A percentile compares a stretch with the other conserved stretches of the same genome.
Conservation (phyloP, 805 yeast species). For the Priceomyces carsonii region DNA sequence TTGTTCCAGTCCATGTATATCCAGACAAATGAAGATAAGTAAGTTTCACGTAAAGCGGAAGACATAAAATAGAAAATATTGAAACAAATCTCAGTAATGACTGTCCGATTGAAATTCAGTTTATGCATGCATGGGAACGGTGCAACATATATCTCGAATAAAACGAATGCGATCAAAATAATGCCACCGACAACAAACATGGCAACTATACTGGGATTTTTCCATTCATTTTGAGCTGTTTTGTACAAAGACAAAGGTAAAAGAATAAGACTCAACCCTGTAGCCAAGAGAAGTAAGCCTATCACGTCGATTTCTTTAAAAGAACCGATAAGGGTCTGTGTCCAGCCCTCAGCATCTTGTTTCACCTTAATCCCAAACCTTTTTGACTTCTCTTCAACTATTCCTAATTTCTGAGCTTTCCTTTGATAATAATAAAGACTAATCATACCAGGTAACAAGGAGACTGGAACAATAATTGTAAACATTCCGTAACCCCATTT, state of each 20-base stretch:
- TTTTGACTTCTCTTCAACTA: slow-evolving; percentile 1
- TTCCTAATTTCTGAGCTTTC: slow-evolving; percentile 23
- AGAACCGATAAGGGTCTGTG: slow-evolving; percentile 10
- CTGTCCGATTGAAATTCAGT: slow-evolving; percentile 35
- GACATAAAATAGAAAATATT: slow-evolving; percentile 32
- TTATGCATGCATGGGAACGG: slow-evolving; percentile 40
- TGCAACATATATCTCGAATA: slow-evolving; percentile 36
- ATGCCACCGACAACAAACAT: slow-evolving; percentile 43
- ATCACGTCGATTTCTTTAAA: slow-evolving; percentile 38
- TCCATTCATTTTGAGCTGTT: slow-evolving; percentile 32
- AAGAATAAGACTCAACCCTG: slow-evolving; percentile 38
- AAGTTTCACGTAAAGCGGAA: slow-evolving; percentile 25
- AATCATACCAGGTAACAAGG: slow-evolving; percentile 30
- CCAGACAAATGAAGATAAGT: slow-evolving; percentile 34
- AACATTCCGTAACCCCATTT: slow-evolving; percentile 55
- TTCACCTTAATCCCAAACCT: not conserved
- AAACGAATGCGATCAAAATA: slow-evolving; percentile 29
- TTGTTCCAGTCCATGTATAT: slow-evolving; percentile 29
- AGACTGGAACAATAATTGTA: slow-evolving; percentile 46
- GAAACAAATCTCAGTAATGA: slow-evolving; percentile 30
- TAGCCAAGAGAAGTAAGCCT: slow-evolving; percentile 37
- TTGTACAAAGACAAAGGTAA: slow-evolving; percentile 36
- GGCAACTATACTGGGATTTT: slow-evolving; percentile 42
- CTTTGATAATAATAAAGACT: slow-evolving; percentile 32
- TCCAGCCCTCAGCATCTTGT: not conserved